Percentiles rank a stretch among this genome's conserved stretches.
These are phyloP conservation scores for Butyriboletus appendiculatus DNA, from an alignment of 1,284 basidiomycete species.

Conservation along the genomic window DNA sequence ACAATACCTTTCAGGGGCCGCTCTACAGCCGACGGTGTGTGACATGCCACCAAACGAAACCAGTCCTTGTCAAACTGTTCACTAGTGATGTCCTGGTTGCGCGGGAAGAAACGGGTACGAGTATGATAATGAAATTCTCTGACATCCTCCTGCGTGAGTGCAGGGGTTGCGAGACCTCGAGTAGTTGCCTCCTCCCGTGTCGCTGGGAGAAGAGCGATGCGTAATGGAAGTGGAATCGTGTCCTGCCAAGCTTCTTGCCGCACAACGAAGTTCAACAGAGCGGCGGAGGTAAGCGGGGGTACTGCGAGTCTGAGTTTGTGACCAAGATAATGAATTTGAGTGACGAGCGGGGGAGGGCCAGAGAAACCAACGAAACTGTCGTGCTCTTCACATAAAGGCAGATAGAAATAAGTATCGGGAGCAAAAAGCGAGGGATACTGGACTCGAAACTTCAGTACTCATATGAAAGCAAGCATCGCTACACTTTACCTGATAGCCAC, in stretches of 20 bases:
- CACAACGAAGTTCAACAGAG: conserved; percentile 38
- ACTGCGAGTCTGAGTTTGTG: conserved; percentile 40
- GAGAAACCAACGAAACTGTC: conserved; percentile 27
- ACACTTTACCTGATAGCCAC: conserved; percentile 38
- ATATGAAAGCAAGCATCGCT: not conserved
- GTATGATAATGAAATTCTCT: conserved; percentile 38
- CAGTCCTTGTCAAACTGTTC: conserved; percentile 44
- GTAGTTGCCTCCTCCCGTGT: conserved; percentile 37
- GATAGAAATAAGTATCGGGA: conserved; percentile 40
- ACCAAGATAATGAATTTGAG: conserved; percentile 42
- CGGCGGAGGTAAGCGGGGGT: conserved; percentile 42
- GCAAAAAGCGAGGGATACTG: conserved; percentile 45
- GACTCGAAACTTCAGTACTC: conserved; percentile 2
- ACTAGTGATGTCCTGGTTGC: conserved; percentile 19
- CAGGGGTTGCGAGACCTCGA: conserved; percentile 18
- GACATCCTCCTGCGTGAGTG: conserved; percentile 42
- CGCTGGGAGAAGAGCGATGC: conserved; percentile 30
- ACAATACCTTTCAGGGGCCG: conserved; percentile 41
- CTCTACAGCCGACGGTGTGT: conserved; percentile 36
- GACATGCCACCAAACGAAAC: conserved; percentile 44
- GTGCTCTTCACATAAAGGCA: conserved; percentile 37
- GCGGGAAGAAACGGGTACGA: conserved; percentile 36
- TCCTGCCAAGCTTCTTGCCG: conserved; percentile 41
- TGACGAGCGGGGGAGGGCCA: conserved; percentile 30
- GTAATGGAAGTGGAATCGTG: conserved; percentile 24